These are phyloP conservation scores for Cylindrodendrum hubeiense DNA, from an alignment of 2,329 filamentous ascomycete species.

Conservation along the genomic window DNA sequence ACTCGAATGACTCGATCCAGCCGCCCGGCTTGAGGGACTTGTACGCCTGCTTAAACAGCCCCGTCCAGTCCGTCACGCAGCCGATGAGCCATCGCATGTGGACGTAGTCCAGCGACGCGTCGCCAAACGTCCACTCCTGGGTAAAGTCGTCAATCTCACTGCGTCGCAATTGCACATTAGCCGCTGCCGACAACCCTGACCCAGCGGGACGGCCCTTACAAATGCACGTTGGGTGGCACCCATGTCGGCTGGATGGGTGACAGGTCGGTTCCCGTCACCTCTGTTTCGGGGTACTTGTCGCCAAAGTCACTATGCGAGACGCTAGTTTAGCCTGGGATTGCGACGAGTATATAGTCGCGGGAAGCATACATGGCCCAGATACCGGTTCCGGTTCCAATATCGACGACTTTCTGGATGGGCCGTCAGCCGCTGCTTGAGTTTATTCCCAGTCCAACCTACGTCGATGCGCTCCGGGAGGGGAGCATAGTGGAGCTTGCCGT, in stretches of 20 bases:
- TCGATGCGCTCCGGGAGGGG: conserved; percentile 24
- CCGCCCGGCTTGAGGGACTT: conserved; percentile 68
- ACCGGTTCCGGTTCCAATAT: conserved; percentile 35
- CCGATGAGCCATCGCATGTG: conserved; percentile 69
- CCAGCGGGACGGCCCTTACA: neutral
- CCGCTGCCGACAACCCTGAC: neutral
- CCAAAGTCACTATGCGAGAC: conserved; percentile 57
- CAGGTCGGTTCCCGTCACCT: conserved; percentile 63
- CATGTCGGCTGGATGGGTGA: conserved; percentile 68
- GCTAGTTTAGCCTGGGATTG: neutral
- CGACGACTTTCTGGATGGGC: conserved; percentile 24
- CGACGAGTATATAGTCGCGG: neutral
- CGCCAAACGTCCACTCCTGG: conserved; percentile 43
- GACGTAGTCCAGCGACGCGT: conserved; percentile 66
- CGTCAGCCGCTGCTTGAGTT: neutral
- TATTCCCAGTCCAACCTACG: neutral
- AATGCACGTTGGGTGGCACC: conserved; percentile 35
- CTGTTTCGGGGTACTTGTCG: conserved; percentile 56
- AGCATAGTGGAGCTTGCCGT: conserved; percentile 26
- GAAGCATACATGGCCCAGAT: conserved; percentile 33
- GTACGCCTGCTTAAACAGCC: conserved; percentile 63
- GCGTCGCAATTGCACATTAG: neutral
- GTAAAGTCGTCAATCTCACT: conserved; percentile 45
- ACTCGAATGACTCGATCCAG: conserved; percentile 49
- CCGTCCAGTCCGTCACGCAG: conserved; percentile 66